These are phyloP conservation scores for Gaultheria prostrata DNA, from an alignment of 148 eudicot species.

Conservation along the genomic window DNA sequence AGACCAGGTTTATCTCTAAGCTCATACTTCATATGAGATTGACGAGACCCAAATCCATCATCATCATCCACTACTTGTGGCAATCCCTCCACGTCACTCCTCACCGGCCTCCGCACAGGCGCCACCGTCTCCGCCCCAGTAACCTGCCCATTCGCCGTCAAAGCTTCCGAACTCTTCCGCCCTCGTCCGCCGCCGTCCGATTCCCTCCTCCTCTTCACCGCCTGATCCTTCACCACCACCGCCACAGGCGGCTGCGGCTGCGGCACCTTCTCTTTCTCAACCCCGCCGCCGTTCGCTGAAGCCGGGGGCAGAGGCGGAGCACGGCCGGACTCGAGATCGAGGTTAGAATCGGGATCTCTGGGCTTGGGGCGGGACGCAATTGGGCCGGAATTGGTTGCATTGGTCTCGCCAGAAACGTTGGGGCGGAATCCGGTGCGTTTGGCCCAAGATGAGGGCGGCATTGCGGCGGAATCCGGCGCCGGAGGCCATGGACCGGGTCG, in stretches of 20 bases:
- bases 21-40: constrained; percentile 89
- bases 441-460: constrained; percentile 34
- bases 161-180: constrained; percentile 27
- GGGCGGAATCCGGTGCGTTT: constrained; percentile 29
- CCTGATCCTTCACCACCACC: constrained; percentile 32
- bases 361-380: constrained; percentile 34
- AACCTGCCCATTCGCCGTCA: constrained; percentile 31
- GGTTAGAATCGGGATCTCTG: constrained; percentile 26
- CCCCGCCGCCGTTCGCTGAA: constrained; percentile 28
- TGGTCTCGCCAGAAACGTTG: constrained; percentile 84
- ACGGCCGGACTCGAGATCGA: constrained; percentile 69
- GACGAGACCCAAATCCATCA: constrained; percentile 62
- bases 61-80: constrained; percentile 60
- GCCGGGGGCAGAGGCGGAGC: constrained; percentile 32
- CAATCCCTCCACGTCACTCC: constrained; percentile 47
- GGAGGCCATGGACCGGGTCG: constrained; percentile 78
- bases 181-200: constrained; percentile 19
- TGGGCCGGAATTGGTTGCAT: constrained; percentile 56
- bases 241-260: background rate
- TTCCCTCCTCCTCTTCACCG: constrained; percentile 58
- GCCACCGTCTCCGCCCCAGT: background rate
- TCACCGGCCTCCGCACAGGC: constrained; percentile 30
- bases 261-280: constrained; percentile 11
- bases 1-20: constrained; percentile 91
- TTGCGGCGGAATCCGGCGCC: constrained; percentile 54